phyloP scores from a whole-genome alignment of 495 filamentous ascomycete species.

The Lentithecium fluviatile region DNA sequence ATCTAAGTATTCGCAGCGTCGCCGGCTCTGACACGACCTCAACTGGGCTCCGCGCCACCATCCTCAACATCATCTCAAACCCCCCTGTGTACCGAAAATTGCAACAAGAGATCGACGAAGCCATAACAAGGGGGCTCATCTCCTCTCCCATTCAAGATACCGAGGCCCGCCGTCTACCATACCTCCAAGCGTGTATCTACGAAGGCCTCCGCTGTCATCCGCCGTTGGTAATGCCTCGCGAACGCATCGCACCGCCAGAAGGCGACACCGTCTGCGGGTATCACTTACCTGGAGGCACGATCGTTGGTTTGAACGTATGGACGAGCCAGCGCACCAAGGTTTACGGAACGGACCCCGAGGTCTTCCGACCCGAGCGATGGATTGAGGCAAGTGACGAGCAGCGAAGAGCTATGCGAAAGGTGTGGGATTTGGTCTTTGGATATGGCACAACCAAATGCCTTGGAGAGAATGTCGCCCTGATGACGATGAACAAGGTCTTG shows the following conservation, averaged over 20 bases:
- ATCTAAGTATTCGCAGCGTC: too few species aligned
- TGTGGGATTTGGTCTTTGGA: slow-evolving; percentile 25
- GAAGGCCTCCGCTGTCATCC: slow-evolving; percentile 29
- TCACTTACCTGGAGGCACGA: slow-evolving; percentile 22
- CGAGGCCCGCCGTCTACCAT: slow-evolving; percentile 19
- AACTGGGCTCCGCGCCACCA: not conserved
- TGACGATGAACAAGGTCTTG: slow-evolving; percentile 26
- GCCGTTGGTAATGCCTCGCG: slow-evolving; percentile 15
- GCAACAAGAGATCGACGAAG: slow-evolving; percentile 19
- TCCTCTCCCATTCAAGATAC: slow-evolving; percentile 13
- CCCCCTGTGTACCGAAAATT: slow-evolving; percentile 4
- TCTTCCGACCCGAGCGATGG: slow-evolving; percentile 36
- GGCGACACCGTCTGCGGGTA: slow-evolving; percentile 23
- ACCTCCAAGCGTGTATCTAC: slow-evolving; percentile 29
- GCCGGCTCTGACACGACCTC: too few species aligned
- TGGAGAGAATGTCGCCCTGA: slow-evolving; percentile 6
- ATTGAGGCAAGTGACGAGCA: slow-evolving; percentile 16
- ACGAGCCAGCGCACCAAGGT: slow-evolving; percentile 45
- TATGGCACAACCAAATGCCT: slow-evolving; percentile 24
- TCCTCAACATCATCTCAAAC: too few species aligned
- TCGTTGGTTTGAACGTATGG: slow-evolving; percentile 13
- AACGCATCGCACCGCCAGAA: slow-evolving; percentile 18
- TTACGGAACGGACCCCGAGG: slow-evolving; percentile 54
- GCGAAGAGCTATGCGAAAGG: slow-evolving; percentile 19
- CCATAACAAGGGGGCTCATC: not conserved